A percentile compares a stretch with the other conserved stretches of the same genome.
These are phyloP conservation scores for Xylaria castorea DNA, from an alignment of 495 filamentous ascomycete genomes.

Conservation along the genomic window DNA sequence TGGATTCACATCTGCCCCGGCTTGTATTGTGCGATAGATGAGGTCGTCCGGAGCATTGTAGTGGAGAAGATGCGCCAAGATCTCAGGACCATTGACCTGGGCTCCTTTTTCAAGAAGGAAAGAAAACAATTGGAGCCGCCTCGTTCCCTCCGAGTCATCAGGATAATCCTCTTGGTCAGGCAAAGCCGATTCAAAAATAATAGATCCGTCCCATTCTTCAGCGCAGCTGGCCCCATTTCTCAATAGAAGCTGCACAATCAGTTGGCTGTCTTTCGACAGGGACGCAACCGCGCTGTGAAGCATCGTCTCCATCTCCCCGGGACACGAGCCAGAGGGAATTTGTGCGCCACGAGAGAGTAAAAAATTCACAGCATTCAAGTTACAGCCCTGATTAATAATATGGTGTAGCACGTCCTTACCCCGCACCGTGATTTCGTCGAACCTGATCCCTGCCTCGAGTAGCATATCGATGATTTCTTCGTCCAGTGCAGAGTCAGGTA, in stretches of 20 bases:
- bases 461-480: neutral
- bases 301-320: neutral
- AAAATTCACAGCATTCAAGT: neutral
- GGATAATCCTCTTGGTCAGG: too few relatives aligned
- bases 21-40: neutral
- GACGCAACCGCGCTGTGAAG: neutral
- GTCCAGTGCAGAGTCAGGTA: neutral
- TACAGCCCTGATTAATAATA: neutral
- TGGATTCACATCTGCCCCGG: neutral
- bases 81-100: too few relatives aligned
- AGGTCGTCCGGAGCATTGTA: neutral
- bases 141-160: neutral
- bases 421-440: neutral
- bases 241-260: neutral
- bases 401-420: neutral
- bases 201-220: neutral
- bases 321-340: neutral
- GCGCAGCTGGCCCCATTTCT: neutral
- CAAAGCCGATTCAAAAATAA: neutral
- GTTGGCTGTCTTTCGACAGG: neutral
- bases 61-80: neutral
- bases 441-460: neutral
- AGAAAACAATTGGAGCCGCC: neutral
- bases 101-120: neutral
- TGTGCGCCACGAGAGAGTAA: neutral